A percentile compares a stretch with the other conserved stretches of the same genome.
These are phyloP conservation scores for Melianthus villosus DNA, from an alignment of 441 rosid genomes.

Conservation along the genomic window DNA sequence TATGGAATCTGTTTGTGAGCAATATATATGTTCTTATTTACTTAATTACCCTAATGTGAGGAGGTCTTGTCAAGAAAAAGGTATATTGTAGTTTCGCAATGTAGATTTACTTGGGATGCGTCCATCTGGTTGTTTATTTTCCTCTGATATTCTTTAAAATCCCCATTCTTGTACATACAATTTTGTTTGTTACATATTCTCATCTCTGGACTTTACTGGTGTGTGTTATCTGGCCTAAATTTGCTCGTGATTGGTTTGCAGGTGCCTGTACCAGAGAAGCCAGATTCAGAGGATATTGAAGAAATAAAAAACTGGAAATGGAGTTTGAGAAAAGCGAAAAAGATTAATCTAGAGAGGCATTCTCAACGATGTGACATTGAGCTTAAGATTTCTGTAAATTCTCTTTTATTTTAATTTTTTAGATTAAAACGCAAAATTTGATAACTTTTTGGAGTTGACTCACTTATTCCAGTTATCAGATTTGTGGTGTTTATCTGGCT, in stretches of 20 bases:
- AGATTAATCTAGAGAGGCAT: slow-evolving; percentile 77
- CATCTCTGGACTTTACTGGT: no score
- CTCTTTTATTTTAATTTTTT: slow-evolving; percentile 14
- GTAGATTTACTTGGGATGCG: no score
- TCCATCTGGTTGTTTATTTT: no score
- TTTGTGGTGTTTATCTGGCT: slow-evolving; percentile 15
- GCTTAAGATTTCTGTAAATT: slow-evolving; percentile 78
- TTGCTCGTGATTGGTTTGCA: slow-evolving; percentile 6
- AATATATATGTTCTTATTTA: no score
- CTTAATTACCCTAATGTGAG: not conserved
- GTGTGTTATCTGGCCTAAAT: not conserved
- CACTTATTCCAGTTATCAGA: slow-evolving; percentile 11
- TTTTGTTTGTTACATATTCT: no score
- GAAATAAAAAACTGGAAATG: slow-evolving; percentile 67
- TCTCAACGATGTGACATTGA: slow-evolving; percentile 89
- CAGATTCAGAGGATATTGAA: slow-evolving; percentile 47
- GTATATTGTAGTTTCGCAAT: no score
- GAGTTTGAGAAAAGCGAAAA: slow-evolving; percentile 43
- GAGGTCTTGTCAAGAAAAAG: no score
- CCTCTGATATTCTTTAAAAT: slow-evolving; percentile 3
- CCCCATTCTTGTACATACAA: no score
- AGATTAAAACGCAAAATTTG: no score
- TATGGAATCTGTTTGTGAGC: no score
- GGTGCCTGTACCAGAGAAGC: slow-evolving; percentile 69
- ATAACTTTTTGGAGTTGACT: slow-evolving; percentile 7